Base-by-base conservation (phyloP, 1,139 yeast genomes). In the Tardiomyces depauwii region DNA sequence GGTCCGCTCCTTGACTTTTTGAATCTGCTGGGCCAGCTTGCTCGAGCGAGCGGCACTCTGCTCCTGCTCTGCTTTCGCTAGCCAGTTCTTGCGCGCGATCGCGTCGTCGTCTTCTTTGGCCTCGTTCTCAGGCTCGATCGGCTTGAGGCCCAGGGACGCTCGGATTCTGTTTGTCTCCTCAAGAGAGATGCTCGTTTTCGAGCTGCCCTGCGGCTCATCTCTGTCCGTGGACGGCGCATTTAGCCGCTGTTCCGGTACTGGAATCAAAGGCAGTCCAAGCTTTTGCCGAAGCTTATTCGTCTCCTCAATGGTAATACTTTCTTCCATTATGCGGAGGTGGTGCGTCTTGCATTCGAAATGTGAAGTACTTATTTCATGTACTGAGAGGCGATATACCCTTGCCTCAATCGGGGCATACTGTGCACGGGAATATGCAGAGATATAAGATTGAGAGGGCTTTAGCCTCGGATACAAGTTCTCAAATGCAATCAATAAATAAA, bases 201-300 rank as follows among this genome's bases (percentile, higher is more conserved):
- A 2, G 19, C 5, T 36, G 19, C 19, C 39, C 11, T 36, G 32
- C 7, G 25, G 25, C 25, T 21, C 25, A 7, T 21, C 25, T 7
- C 7, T 21, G 25, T 21, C 25, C 25, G 4, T 21, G 7, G 25
- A 21, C 25, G 25, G 7, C 4, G 4, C 25, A 21, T 21, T 21
- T 7, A 5, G 25, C 25, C 7, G 7, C 7, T 21, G 25, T 7
- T 21, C 25, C 7, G 25, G 4, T 7, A 21, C 43, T 9, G 61
- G 67, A 18, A 70, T 66, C 3, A 73, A 72, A 40, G 60, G 49
- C 44, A 57, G 46, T 5, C 61, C 61, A 3, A 57, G 51, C 27
- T 56, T 53, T 18, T 55, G 42, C 18, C 63, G 53, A 14, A 56
- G 46, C 41, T 45, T 53, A 50, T 60, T 60, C 4, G 64, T 60